phyloP scores from a whole-genome alignment of 1,139 yeast genomes.

The Diutina siamensis region DNA sequence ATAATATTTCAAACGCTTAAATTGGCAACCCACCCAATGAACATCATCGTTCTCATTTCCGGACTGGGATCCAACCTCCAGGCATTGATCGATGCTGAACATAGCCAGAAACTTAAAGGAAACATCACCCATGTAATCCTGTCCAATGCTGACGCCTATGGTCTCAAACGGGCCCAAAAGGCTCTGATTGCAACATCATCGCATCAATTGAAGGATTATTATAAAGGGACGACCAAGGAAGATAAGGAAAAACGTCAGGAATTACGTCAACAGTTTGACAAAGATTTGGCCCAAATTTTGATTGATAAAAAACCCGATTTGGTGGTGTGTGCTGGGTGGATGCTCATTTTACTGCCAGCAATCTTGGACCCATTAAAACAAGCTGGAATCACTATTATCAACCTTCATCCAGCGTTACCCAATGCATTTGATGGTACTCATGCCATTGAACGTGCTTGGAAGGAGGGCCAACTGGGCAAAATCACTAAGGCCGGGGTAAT shows the following conservation, averaged over 20 bases:
- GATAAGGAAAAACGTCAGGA: conserved; percentile 40
- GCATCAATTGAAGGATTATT: conserved; percentile 67
- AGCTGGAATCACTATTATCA: conserved; percentile 65
- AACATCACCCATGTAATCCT: conserved; percentile 68
- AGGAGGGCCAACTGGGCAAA: conserved; percentile 79
- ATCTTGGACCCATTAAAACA: conserved; percentile 57
- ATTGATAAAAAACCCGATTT: conserved; percentile 60
- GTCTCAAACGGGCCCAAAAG: conserved; percentile 63
- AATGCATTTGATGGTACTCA: conserved; percentile 96
- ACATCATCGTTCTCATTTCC: conserved; percentile 71
- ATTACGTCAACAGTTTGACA: conserved; percentile 64
- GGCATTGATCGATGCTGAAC: conserved; percentile 74
- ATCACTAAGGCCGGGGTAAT: conserved; percentile 82
- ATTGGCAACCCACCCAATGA: background rate
- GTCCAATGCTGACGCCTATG: conserved; percentile 73
- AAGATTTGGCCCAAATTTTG: conserved; percentile 62
- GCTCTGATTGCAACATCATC: conserved; percentile 57
- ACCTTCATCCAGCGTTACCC: conserved; percentile 93
- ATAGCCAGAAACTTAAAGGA: conserved; percentile 35
- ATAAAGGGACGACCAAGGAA: conserved; percentile 60
- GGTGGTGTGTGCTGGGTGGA: conserved; percentile 98
- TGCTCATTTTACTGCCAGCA: conserved; percentile 75
- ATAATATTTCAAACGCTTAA: no score
- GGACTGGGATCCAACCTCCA: conserved; percentile 93
- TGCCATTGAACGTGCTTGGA: conserved; percentile 94